phyloP scores from a whole-genome alignment of 305 asterid genomes.

The Striga hermonthica region DNA sequence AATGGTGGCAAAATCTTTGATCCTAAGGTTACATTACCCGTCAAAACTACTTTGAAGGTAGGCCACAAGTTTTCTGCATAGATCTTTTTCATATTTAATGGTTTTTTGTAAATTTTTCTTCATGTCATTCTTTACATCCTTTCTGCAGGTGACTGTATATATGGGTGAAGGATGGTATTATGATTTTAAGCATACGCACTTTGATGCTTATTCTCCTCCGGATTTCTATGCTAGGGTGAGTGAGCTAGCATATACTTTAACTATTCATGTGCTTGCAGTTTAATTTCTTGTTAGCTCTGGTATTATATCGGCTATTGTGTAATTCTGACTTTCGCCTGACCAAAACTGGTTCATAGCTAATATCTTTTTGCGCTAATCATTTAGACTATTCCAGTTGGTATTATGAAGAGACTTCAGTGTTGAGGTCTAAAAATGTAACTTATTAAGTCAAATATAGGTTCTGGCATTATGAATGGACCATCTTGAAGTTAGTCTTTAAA shows the following conservation, averaged over 20 bases:
- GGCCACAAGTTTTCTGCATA: slow-evolving; percentile 2
- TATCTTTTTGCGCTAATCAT: background rate
- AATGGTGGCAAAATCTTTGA: slow-evolving; percentile 44
- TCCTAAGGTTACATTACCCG: slow-evolving; percentile 43
- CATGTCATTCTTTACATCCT: slow-evolving; percentile 11
- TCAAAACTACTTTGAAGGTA: slow-evolving; percentile 67
- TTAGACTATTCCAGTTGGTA: background rate
- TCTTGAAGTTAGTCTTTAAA: background rate
- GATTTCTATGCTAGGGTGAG: slow-evolving; percentile 81
- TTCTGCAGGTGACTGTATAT: slow-evolving; percentile 60
- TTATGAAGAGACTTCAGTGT: background rate
- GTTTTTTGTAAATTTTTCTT: background rate
- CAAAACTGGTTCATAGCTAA: background rate
- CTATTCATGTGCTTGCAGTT: background rate
- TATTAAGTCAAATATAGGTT: background rate
- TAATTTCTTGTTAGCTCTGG: background rate
- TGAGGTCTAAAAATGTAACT: background rate
- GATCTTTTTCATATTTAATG: slow-evolving; percentile 6
- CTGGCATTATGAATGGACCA: background rate
- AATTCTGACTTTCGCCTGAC: background rate
- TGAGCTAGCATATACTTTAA: background rate
- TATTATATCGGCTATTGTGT: background rate
- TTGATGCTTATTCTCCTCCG: slow-evolving; percentile 77
- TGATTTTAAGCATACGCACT: slow-evolving; percentile 65
- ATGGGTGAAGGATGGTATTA: slow-evolving; percentile 95